Percentiles rank a stretch among this genome's conserved stretches.
phyloP scores from a whole-genome alignment of 768 basidiomycete genomes.

The Leccinellum rugosiceps region DNA sequence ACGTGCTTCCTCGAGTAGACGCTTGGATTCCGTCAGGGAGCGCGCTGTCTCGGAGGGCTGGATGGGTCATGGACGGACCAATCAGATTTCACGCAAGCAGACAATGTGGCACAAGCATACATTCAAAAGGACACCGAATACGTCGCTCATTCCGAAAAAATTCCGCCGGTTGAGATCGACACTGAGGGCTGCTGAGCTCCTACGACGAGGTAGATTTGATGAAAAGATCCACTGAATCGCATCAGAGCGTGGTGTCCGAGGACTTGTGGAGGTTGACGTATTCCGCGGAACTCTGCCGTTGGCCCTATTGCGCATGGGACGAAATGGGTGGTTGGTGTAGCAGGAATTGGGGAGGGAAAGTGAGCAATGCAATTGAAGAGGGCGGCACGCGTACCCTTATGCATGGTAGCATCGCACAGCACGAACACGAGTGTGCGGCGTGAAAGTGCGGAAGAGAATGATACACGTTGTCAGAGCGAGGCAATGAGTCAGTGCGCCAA shows the following conservation, averaged over 20 bases:
- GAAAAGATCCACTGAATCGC: conserved; percentile 75
- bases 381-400: conserved; percentile 23
- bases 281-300: conserved; percentile 25
- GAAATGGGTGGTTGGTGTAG: conserved; percentile 6
- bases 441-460: conserved; percentile 16
- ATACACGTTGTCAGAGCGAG: conserved; percentile 29
- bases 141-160: conserved; percentile 78
- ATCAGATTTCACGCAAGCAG: conserved; percentile 5
- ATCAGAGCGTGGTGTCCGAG: conserved; percentile 32
- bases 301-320: conserved; percentile 25
- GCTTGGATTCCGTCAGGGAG: conserved; percentile 74
- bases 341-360: conserved; percentile 3
- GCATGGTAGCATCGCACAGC: conserved; percentile 28
- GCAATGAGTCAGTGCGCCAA: conserved; percentile 11
- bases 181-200: conserved; percentile 57
- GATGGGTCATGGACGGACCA: conserved; percentile 8
- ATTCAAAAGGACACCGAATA: conserved; percentile 70
- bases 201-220: conserved; percentile 63
- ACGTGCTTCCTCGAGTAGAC: conserved; percentile 73
- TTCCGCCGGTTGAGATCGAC: conserved; percentile 62
- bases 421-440: conserved; percentile 32
- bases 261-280: conserved; percentile 19
- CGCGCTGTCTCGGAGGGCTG: conserved; percentile 79
- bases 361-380: conserved; percentile 18
- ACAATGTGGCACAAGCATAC: conserved; percentile 39